Evolutionary conservation across 345 rosid species (phyloP).

Genomic region (Hirschfeldia incana): DNA sequence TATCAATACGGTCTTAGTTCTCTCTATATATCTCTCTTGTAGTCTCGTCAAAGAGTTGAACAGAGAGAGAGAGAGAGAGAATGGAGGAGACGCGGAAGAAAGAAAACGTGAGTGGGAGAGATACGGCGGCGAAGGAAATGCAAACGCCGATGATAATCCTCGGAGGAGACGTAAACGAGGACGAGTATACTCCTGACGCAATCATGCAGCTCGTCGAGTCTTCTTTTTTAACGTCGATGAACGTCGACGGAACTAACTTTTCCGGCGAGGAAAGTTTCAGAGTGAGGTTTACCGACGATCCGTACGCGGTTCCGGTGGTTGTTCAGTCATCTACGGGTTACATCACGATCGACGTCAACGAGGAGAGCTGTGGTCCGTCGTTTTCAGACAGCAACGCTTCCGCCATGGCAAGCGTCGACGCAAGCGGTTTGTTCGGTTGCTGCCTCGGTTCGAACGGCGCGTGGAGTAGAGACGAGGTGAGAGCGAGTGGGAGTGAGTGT

Average conservation of each 20-base stretch:
- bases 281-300: slow-evolving; percentile 73
- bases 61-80: not conserved
- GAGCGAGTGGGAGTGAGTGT: slow-evolving; percentile 34
- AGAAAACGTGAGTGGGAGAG: slow-evolving; percentile 8
- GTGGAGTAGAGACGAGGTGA: slow-evolving; percentile 38
- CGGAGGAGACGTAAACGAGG: slow-evolving; percentile 35
- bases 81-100: slow-evolving; percentile 47
- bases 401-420: slow-evolving; percentile 78
- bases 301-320: slow-evolving; percentile 52
- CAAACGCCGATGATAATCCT: not conserved
- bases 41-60: not conserved
- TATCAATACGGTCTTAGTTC: not conserved
- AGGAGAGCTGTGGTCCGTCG: slow-evolving; percentile 86
- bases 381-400: slow-evolving; percentile 71
- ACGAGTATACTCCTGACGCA: slow-evolving; percentile 48
- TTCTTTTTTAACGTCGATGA: slow-evolving; percentile 17
- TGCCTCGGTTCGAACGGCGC: slow-evolving; percentile 22
- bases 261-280: slow-evolving; percentile 20
- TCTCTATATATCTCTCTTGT: not conserved
- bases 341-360: slow-evolving; percentile 83
- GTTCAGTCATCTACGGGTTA: slow-evolving; percentile 61
- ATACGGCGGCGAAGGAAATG: slow-evolving; percentile 19
- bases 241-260: not conserved
- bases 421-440: slow-evolving; percentile 37
- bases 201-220: slow-evolving; percentile 59